phyloP scores from a whole-genome alignment of 257 asterid genomes.

The Solanum stenotomum region DNA sequence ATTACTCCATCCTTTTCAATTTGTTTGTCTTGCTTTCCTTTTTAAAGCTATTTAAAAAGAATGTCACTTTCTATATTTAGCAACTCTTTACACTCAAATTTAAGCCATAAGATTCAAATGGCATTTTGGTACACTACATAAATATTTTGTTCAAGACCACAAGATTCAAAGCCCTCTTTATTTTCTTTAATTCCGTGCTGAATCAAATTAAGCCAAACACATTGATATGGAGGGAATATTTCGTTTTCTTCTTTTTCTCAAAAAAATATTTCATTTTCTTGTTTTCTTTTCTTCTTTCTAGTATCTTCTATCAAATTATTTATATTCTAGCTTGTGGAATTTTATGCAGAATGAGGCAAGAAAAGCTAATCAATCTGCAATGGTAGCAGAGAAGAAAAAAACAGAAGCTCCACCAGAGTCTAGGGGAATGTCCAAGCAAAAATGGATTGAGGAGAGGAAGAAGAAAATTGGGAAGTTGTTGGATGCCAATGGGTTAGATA shows the following conservation, averaged over 20 bases:
- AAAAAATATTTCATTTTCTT: background rate
- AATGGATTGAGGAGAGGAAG: conserved; percentile 95
- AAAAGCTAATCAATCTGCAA: conserved; percentile 88
- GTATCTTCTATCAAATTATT: background rate
- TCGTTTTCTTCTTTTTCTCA: background rate
- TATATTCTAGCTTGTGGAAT: background rate
- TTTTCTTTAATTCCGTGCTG: background rate
- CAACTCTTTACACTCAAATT: background rate
- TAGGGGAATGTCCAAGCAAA: conserved; percentile 90
- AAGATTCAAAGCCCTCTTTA: background rate
- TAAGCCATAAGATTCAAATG: background rate
- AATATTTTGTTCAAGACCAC: background rate
- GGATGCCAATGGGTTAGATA: conserved; percentile 89
- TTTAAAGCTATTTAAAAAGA: background rate
- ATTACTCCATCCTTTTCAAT: background rate
- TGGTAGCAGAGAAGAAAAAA: conserved; percentile 80
- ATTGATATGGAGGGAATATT: background rate
- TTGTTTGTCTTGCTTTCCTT: background rate
- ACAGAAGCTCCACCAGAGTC: conserved; percentile 64
- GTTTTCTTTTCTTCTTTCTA: background rate
- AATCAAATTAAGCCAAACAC: background rate
- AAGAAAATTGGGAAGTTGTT: conserved; percentile 84
- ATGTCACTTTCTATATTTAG: background rate
- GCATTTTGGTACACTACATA: background rate
- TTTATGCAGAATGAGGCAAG: conserved; percentile 64